Evolutionary conservation across 2,329 filamentous ascomycete genomes (phyloP).

Genomic region (Trichoderma pleuroti): DNA sequence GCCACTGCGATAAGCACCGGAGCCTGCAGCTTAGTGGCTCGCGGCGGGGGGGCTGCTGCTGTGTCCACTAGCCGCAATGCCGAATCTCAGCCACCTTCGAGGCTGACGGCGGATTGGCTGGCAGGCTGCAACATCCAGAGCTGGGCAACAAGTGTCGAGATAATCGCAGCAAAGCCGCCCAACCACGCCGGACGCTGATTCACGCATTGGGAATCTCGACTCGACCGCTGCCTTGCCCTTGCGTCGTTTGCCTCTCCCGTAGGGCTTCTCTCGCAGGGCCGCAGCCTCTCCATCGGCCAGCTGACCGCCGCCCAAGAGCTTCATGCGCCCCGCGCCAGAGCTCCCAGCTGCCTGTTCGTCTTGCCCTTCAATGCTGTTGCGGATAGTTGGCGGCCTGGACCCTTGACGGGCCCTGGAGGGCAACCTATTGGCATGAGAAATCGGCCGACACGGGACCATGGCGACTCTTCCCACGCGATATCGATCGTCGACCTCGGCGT

Average conservation of each 20-base stretch:
- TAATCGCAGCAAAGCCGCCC: neutral
- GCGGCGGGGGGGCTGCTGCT: conserved; percentile 9
- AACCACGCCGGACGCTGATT: neutral
- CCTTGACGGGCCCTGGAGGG: conserved; percentile 37
- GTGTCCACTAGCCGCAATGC: conserved; percentile 17
- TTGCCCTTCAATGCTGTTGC: conserved; percentile 34
- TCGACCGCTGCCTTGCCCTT: neutral
- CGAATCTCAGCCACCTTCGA: conserved; percentile 30
- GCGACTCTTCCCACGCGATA: conserved; percentile 54
- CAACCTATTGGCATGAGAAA: conserved; percentile 29
- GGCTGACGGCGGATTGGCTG: conserved; percentile 28
- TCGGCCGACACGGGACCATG: conserved; percentile 39
- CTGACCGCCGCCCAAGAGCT: conserved; percentile 16
- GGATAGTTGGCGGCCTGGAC: conserved; percentile 33
- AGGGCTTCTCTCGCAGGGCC: neutral
- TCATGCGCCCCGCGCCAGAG: conserved; percentile 29
- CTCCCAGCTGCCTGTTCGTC: conserved; percentile 23
- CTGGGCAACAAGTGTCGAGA: neutral
- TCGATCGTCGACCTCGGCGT: conserved; percentile 62
- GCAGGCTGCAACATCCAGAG: conserved; percentile 28
- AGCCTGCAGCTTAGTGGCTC: neutral
- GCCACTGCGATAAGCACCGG: conserved; percentile 5
- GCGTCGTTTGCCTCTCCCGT: neutral
- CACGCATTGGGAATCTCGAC: neutral
- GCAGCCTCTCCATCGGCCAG: neutral